These are phyloP conservation scores for Fusarium euwallaceae DNA, from an alignment of 2,329 filamentous ascomycete species.

Conservation along the genomic window DNA sequence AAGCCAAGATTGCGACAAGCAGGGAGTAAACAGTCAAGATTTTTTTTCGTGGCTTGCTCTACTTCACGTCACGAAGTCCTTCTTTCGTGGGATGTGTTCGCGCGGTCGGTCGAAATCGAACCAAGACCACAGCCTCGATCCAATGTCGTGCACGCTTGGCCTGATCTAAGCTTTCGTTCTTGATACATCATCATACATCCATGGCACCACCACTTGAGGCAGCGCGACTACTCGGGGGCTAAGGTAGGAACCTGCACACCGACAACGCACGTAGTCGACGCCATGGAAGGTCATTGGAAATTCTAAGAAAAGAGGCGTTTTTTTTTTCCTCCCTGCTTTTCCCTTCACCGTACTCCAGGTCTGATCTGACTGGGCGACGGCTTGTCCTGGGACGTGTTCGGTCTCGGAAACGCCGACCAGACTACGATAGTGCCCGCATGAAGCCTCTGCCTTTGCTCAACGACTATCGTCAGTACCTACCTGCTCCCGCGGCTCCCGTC, in stretches of 20 bases:
- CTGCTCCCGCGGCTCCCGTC: slow-evolving; percentile 17
- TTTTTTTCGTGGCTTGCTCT: slow-evolving; percentile 28
- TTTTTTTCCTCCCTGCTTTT: slow-evolving; percentile 18
- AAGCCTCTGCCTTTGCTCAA: slow-evolving; percentile 9
- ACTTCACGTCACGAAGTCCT: slow-evolving; percentile 6
- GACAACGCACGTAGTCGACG: slow-evolving; percentile 30
- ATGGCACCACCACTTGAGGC: slow-evolving; percentile 30
- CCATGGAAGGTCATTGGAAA: slow-evolving; percentile 37
- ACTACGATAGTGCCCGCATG: slow-evolving; percentile 28
- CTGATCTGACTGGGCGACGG: slow-evolving; percentile 6
- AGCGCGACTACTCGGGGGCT: slow-evolving; percentile 38
- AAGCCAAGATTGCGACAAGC: slow-evolving; percentile 18
- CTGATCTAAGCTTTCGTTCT: slow-evolving; percentile 31
- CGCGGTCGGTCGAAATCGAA: neutral
- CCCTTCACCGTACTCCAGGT: slow-evolving; percentile 16
- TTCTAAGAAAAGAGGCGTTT: slow-evolving; percentile 32
- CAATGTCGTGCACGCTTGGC: slow-evolving; percentile 33
- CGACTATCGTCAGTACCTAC: neutral
- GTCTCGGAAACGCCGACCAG: slow-evolving; percentile 40
- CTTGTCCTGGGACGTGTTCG: slow-evolving; percentile 13
- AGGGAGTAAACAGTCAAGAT: slow-evolving; percentile 21
- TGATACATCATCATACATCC: slow-evolving; percentile 32
- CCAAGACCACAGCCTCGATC: slow-evolving; percentile 32
- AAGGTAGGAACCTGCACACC: slow-evolving; percentile 42
- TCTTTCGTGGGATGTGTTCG: slow-evolving; percentile 10